phyloP scores from a whole-genome alignment of 164 flowering plant genomes.

The Vitis vinifera region DNA sequence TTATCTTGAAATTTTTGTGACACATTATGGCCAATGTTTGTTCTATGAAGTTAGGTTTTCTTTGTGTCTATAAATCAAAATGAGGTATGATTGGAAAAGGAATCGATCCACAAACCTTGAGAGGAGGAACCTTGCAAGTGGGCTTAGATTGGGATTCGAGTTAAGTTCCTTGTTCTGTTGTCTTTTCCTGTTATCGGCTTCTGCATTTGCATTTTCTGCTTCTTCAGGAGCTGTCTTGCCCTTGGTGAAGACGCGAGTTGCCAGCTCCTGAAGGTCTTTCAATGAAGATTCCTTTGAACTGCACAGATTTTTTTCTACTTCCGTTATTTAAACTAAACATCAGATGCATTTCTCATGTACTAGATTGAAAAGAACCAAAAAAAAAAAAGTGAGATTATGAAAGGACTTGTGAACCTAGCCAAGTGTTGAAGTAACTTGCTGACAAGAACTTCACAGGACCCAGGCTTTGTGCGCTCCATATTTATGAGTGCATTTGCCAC shows the following conservation, averaged over 20 bases:
- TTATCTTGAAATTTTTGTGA: too few species aligned
- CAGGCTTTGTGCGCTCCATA: constrained; percentile 72
- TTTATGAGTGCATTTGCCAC: constrained; percentile 61
- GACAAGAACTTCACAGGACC: constrained; percentile 73
- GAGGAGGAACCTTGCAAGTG: constrained; percentile 83
- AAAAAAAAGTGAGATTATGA: background rate
- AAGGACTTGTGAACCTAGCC: constrained; percentile 56
- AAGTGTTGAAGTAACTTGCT: constrained; percentile 70
- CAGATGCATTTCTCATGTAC: background rate
- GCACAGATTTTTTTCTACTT: constrained; percentile 19
- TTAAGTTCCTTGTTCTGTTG: constrained; percentile 49
- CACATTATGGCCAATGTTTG: too few species aligned
- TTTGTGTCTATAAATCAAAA: background rate
- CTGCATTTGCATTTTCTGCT: constrained; percentile 32
- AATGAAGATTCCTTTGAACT: constrained; percentile 81
- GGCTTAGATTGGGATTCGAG: constrained; percentile 69
- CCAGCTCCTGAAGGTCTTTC: constrained; percentile 74
- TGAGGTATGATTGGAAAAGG: background rate
- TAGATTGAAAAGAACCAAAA: background rate
- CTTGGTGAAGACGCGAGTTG: constrained; percentile 52
- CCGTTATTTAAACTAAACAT: constrained; percentile 4
- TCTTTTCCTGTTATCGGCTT: constrained; percentile 47
- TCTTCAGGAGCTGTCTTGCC: constrained; percentile 31
- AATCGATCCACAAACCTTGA: constrained; percentile 58
- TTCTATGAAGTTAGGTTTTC: too few species aligned